Evolutionary conservation across 2,329 filamentous ascomycete species (phyloP), one percentile per base, ranked within the genome.

Genomic region (Tolypocladium ovalisporum): DNA sequence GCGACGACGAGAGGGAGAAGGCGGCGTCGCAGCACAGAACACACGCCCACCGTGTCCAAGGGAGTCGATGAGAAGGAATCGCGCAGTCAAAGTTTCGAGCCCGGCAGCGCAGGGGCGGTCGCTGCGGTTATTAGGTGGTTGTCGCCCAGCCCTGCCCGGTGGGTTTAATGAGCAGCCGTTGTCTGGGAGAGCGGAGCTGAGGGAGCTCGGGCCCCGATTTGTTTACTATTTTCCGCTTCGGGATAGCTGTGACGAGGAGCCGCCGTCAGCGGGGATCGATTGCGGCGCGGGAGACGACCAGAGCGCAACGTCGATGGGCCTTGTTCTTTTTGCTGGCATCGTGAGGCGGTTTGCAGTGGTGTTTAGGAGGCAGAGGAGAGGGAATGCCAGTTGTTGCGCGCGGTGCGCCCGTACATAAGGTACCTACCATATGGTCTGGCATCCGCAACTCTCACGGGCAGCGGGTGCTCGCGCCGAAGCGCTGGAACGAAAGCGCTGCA

Each of bases 211-310:
- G 60, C 65, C 65, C 69, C 64, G 47, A 32, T 71, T 74, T 75
- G 73, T 73, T 75, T 73, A 73, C 71, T 66, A 67, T 68, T 68
- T 64, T 66, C 71, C 71, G 65, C 62, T 68, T 70, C 68, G 61
- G 70, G 71, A 71, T 64, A 69, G 67, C 70, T 69, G 61, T 62
- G 61, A 62, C 59, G 40, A 53, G 60, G 60, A 29, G 6, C 24
- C 60, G 60, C 54, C 54, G 57, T 60, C 55, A 61, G 61, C 61
- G 59, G 59, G 61, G 62, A 53, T 53, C 56, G 52, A 58, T 58
- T 47, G 42, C 54, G 17, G 32, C 47, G 57, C 54, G n/a, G 22
- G 22, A 56, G 13, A 58, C 52, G 54, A 59, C 56, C 44, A 47
- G 53, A 57, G 54, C 57, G 54, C 54, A 58, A 51, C 44, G 51